A percentile compares a stretch with the other conserved stretches of the same genome.
These are phyloP conservation scores for Trichoderma harzianum DNA, from an alignment of 2,329 filamentous ascomycete species.

Conservation along the genomic window DNA sequence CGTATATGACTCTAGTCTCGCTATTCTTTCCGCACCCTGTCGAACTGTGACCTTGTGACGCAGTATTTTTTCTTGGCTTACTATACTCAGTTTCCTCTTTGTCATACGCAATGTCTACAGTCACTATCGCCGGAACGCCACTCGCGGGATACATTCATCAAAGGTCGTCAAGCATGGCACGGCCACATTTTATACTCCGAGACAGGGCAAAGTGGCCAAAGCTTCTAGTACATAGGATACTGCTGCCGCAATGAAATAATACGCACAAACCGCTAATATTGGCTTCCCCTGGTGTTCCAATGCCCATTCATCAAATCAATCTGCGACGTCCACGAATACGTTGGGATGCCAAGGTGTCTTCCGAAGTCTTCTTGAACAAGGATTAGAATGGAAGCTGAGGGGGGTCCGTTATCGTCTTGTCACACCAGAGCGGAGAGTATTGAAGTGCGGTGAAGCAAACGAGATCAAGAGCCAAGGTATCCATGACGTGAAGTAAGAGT, in stretches of 20 bases:
- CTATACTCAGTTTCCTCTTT: neutral
- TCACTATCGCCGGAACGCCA: neutral
- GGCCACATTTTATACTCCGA: slow-evolving; percentile 10
- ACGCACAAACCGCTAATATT: neutral
- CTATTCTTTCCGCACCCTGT: slow-evolving; percentile 12
- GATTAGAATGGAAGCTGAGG: neutral
- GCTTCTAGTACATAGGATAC: neutral
- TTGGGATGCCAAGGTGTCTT: neutral
- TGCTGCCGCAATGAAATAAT: neutral
- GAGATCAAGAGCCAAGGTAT: neutral
- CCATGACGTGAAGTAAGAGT: neutral
- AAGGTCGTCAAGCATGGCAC: neutral
- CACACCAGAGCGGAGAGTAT: slow-evolving; percentile 14
- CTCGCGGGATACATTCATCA: neutral
- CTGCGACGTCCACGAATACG: neutral
- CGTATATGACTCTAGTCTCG: neutral
- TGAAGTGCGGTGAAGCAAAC: slow-evolving; percentile 8
- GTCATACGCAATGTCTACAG: slow-evolving; percentile 2
- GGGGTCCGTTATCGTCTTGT: neutral
- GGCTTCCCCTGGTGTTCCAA: neutral
- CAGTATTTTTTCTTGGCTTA: neutral
- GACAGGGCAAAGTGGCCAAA: neutral
- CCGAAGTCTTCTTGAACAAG: neutral
- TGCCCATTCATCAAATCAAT: neutral
- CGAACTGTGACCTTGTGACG: slow-evolving; percentile 11